phyloP scores from a whole-genome alignment of 768 basidiomycete species.

The Boletus vinaceobasis region DNA sequence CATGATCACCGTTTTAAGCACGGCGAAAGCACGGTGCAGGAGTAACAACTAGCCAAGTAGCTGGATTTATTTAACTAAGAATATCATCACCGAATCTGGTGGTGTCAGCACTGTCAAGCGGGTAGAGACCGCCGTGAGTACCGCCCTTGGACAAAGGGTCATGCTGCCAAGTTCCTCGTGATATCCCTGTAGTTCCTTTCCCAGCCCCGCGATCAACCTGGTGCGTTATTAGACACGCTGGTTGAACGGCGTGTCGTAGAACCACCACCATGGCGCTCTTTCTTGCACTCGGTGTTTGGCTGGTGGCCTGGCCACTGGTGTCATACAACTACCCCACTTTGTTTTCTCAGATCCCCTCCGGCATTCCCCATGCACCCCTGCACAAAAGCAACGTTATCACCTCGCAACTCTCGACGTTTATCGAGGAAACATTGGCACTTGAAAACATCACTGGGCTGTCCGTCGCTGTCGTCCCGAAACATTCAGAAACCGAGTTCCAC shows the following conservation, averaged over 20 bases:
- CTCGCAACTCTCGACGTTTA: constrained; percentile 15
- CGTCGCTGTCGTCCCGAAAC: constrained; percentile 24
- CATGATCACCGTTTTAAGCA: too few species aligned
- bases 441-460: constrained; percentile 32
- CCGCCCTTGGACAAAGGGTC: background rate
- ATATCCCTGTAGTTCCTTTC: background rate
- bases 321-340: constrained; percentile 7
- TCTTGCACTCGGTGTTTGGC: constrained; percentile 6
- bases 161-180: background rate
- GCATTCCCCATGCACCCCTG: too few species aligned
- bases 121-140: background rate
- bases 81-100: background rate
- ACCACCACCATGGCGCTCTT: constrained; percentile 5
- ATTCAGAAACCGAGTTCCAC: constrained; percentile 29
- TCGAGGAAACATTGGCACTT: constrained; percentile 15
- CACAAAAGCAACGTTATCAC: constrained; percentile 10
- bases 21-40: too few species aligned
- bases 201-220: background rate
- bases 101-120: background rate
- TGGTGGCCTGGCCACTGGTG: constrained; percentile 10
- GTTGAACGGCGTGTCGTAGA: background rate
- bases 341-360: background rate
- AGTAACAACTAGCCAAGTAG: too few species aligned
- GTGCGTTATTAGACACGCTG: background rate
- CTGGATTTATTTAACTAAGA: background rate